These are phyloP conservation scores for Volvox carteri DNA, from an alignment of 163 green algal genomes.

Conservation along the genomic window DNA sequence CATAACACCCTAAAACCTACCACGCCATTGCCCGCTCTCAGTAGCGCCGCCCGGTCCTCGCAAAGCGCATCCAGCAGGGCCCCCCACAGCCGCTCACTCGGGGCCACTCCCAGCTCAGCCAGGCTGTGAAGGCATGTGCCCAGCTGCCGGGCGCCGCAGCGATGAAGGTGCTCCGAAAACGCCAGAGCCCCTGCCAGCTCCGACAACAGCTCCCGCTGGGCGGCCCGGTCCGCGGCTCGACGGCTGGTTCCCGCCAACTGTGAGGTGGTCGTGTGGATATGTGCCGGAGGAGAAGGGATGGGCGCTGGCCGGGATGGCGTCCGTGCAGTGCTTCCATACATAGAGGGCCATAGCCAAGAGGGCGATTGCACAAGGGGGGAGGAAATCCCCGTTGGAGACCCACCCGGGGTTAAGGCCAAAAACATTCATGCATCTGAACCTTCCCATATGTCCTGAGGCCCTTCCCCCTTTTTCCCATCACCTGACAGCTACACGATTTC, in stretches of 20 bases:
- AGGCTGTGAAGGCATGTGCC: slow-evolving; percentile 13
- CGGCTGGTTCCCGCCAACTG: not conserved
- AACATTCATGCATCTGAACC: too few relatives aligned
- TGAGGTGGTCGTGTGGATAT: not conserved
- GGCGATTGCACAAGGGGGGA: too few relatives aligned
- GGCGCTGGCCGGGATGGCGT: too few relatives aligned
- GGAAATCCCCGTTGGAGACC: too few relatives aligned
- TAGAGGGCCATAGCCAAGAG: too few relatives aligned
- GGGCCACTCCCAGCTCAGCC: not conserved
- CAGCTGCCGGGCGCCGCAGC: slow-evolving; percentile 18
- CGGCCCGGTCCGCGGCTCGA: not conserved
- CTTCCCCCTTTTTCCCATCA: too few relatives aligned
- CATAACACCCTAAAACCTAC: too few relatives aligned
- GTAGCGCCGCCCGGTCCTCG: not conserved
- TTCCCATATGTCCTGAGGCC: too few relatives aligned
- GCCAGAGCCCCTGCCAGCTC: not conserved
- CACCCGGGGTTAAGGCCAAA: too few relatives aligned
- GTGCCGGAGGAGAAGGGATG: too few relatives aligned
- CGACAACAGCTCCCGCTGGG: not conserved
- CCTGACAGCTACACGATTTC: too few relatives aligned
- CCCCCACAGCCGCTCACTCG: not conserved
- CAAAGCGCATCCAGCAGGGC: slow-evolving; percentile 18
- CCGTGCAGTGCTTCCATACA: too few relatives aligned
- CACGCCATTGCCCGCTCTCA: slow-evolving; percentile 3
- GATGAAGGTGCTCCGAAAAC: not conserved